Conservation (phyloP, 1,139 yeast species). For the Saccharomyces hybrid region DNA sequence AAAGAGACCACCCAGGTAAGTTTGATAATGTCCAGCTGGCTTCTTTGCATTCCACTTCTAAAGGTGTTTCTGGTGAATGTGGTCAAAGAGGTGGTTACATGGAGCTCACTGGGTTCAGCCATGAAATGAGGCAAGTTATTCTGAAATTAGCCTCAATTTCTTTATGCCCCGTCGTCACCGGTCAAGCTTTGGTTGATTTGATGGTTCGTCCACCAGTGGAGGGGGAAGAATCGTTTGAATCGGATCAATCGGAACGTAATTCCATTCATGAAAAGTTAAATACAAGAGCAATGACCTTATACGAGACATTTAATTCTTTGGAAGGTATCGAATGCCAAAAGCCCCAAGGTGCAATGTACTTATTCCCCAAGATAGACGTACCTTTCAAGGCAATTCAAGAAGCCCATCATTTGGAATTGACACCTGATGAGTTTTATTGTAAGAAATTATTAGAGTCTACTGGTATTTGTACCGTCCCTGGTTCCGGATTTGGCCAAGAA, state of each 20-base stretch:
- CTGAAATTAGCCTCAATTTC: constrained; percentile 84
- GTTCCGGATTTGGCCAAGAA: constrained; percentile 92
- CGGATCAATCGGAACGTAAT: constrained; percentile 54
- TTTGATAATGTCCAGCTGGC: constrained; percentile 79
- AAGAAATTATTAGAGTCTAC: constrained; percentile 70
- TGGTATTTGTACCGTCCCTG: constrained; percentile 98
- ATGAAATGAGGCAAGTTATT: constrained; percentile 60
- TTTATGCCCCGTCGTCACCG: constrained; percentile 88
- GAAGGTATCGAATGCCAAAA: constrained; percentile 77
- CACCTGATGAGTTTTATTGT: constrained; percentile 85
- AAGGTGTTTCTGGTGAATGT: constrained; percentile 96
- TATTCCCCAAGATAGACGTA: constrained; percentile 72
- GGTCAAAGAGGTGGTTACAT: constrained; percentile 99
- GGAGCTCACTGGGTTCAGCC: constrained; percentile 78
- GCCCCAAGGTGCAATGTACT: constrained; percentile 97
- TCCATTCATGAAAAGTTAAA: constrained; percentile 56
- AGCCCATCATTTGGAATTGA: constrained; percentile 49
- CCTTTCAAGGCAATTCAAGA: constrained; percentile 53
- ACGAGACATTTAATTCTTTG: constrained; percentile 64
- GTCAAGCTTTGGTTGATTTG: constrained; percentile 85
- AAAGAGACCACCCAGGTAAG: constrained; percentile 43
- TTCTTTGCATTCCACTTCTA: constrained; percentile 90
- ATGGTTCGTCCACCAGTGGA: constrained; percentile 85
- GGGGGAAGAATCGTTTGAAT: constrained; percentile 70
- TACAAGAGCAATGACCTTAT: constrained; percentile 55